Percentiles rank a stretch among this genome's conserved stretches.
Conservation (phyloP, 805 yeast species). For the Candida yuanshanica region DNA sequence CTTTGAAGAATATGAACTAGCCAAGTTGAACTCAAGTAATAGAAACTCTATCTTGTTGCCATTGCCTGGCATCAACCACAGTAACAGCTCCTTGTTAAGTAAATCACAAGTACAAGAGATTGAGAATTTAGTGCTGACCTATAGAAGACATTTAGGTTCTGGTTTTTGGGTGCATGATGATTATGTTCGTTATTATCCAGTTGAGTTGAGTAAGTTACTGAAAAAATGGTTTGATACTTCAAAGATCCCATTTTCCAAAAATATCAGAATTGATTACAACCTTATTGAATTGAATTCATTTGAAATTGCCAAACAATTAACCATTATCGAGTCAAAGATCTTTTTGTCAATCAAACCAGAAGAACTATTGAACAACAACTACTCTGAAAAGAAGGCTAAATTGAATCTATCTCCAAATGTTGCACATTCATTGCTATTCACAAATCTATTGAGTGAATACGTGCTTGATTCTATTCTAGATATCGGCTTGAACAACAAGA, state of each 20-base stretch:
- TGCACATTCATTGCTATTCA: conserved; percentile 54
- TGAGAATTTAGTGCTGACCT: conserved; percentile 45
- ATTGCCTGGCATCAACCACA: conserved; percentile 20
- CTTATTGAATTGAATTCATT: conserved; percentile 51
- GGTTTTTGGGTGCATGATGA: conserved; percentile 19
- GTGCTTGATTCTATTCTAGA: conserved; percentile 64
- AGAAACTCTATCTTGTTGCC: conserved; percentile 35
- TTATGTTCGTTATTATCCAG: conserved; percentile 15
- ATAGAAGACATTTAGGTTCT: conserved; percentile 41
- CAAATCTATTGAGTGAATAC: conserved; percentile 66
- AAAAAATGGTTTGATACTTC: conserved; percentile 54
- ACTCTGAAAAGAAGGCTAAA: conserved; percentile 52
- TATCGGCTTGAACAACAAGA: conserved; percentile 40
- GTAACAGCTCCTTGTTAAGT: conserved; percentile 19
- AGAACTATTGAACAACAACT: conserved; percentile 63
- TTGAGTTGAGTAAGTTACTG: conserved; percentile 18
- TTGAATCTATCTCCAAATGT: conserved; percentile 59
- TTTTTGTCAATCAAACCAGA: conserved; percentile 58
- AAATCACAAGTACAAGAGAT: conserved; percentile 27
- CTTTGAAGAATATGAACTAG: conserved; percentile 54
- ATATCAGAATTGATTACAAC: conserved; percentile 10
- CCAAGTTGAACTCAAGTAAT: conserved; percentile 35
- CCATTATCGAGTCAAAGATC: conserved; percentile 63
- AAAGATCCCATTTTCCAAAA: conserved; percentile 30
- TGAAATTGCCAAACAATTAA: conserved; percentile 73